A percentile compares a stretch with the other conserved stretches of the same genome.
Conservation (phyloP, 2,329 filamentous ascomycete genomes). For the Chalaropsis thielavioides region DNA sequence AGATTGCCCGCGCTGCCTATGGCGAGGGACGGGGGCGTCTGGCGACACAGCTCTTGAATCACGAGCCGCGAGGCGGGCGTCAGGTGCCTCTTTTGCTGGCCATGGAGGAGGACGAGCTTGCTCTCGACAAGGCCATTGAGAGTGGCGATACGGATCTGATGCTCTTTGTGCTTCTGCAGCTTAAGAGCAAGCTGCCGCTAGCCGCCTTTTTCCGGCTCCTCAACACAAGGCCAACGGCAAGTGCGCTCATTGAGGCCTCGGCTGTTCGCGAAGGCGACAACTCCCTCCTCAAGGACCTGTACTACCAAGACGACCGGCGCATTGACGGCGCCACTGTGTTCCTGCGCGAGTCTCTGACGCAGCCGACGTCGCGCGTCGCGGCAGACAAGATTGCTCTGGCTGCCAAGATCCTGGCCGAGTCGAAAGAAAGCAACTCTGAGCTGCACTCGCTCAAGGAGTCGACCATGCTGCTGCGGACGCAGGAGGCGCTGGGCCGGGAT, state of each 20-base stretch:
- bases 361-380: slow-evolving; percentile 53
- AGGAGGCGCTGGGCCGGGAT: slow-evolving; percentile 77
- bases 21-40: slow-evolving; percentile 83
- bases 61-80: slow-evolving; percentile 86
- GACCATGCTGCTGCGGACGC: slow-evolving; percentile 62
- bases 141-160: slow-evolving; percentile 89
- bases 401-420: slow-evolving; percentile 66
- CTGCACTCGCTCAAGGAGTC: slow-evolving; percentile 66
- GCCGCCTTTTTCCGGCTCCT: slow-evolving; percentile 87
- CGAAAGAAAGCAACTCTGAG: slow-evolving; percentile 64
- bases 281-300: slow-evolving; percentile 78
- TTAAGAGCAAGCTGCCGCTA: slow-evolving; percentile 81
- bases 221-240: slow-evolving; percentile 70
- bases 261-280: slow-evolving; percentile 59
- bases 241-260: slow-evolving; percentile 75
- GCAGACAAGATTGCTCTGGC: slow-evolving; percentile 82
- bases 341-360: slow-evolving; percentile 64
- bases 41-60: slow-evolving; percentile 79
- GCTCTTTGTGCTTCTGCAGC: slow-evolving; percentile 71
- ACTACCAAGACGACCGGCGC: slow-evolving; percentile 90
- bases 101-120: slow-evolving; percentile 93
- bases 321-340: slow-evolving; percentile 80
- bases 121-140: slow-evolving; percentile 90
- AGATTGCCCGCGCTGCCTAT: slow-evolving; percentile 83
- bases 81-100: slow-evolving; percentile 85